Conservation (phyloP, 306 rosid species). For the Medicago arabica region DNA sequence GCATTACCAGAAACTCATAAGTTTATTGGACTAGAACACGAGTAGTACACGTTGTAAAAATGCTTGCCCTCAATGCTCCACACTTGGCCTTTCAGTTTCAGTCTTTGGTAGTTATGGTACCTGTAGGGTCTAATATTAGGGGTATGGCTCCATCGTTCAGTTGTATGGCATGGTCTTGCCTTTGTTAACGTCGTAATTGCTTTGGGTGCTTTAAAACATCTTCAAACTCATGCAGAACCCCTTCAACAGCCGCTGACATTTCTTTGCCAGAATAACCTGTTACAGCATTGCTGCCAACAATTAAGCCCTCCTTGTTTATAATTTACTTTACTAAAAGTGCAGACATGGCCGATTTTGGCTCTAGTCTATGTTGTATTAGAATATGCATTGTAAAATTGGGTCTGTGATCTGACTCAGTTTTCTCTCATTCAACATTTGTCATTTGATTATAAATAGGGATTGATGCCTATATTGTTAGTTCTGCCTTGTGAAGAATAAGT, state of each 20-base stretch:
- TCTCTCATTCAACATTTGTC: background rate
- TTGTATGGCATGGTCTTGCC: background rate
- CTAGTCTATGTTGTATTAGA: background rate
- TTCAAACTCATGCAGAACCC: background rate
- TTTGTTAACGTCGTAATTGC: conserved; percentile 2
- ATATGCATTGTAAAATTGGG: background rate
- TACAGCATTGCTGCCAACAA: background rate
- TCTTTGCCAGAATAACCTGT: conserved; percentile 5
- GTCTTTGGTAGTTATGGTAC: background rate
- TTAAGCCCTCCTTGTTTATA: background rate
- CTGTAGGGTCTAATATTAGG: conserved; percentile 1
- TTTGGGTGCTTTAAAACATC: background rate
- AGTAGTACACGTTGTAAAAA: background rate
- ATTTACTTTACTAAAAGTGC: background rate
- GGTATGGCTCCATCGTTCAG: background rate
- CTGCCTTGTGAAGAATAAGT: background rate
- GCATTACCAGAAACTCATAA: background rate
- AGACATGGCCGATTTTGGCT: conserved; percentile 1
- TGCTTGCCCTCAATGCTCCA: background rate
- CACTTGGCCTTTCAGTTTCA: background rate
- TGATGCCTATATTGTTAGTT: conserved; percentile 2
- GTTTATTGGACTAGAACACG: background rate
- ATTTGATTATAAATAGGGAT: conserved; percentile 29
- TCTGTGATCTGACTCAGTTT: background rate
- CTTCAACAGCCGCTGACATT: background rate